Evolutionary conservation across 2,329 filamentous ascomycete genomes (phyloP).

Genomic region (Calonectria pteridis): DNA sequence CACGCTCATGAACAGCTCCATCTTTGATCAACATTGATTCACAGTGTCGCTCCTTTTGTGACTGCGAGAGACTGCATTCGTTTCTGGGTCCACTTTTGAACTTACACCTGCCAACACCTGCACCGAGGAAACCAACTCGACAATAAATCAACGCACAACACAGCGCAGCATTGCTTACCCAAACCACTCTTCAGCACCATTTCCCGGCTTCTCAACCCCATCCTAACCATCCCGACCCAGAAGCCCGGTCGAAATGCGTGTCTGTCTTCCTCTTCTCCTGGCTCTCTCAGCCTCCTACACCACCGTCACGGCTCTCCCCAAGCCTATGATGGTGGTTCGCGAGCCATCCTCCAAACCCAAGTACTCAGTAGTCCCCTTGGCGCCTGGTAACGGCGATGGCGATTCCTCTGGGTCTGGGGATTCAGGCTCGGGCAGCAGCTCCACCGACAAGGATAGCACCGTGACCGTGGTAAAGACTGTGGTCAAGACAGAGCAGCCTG

Average conservation of each 20-base stretch:
- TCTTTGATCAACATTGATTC: not conserved
- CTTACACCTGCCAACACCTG: slow-evolving; percentile 10
- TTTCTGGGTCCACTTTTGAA: not conserved
- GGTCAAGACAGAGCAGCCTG: slow-evolving; percentile 43
- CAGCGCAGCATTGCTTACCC: not conserved
- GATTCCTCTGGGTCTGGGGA: slow-evolving; percentile 33
- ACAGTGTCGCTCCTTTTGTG: not conserved
- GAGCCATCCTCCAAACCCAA: slow-evolving; percentile 44
- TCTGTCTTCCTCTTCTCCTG: slow-evolving; percentile 45
- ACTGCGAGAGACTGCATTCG: not conserved
- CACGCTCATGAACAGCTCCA: slow-evolving; percentile 1
- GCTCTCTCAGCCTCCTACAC: slow-evolving; percentile 47
- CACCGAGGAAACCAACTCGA: not conserved
- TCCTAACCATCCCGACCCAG: slow-evolving; percentile 21
- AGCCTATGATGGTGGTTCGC: slow-evolving; percentile 39
- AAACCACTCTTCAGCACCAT: not conserved
- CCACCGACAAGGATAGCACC: slow-evolving; percentile 27
- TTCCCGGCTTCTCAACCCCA: not conserved
- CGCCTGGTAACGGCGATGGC: slow-evolving; percentile 46
- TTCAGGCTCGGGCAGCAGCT: slow-evolving; percentile 32
- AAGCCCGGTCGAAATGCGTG: slow-evolving; percentile 47
- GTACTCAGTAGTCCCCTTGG: slow-evolving; percentile 56
- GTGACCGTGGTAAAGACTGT: slow-evolving; percentile 54
- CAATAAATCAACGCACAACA: not conserved
- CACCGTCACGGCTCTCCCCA: slow-evolving; percentile 46